Percentiles rank a stretch among this genome's conserved stretches.
These are phyloP conservation scores for Curvularia lunata DNA, from an alignment of 2,329 filamentous ascomycete genomes.

Conservation along the genomic window DNA sequence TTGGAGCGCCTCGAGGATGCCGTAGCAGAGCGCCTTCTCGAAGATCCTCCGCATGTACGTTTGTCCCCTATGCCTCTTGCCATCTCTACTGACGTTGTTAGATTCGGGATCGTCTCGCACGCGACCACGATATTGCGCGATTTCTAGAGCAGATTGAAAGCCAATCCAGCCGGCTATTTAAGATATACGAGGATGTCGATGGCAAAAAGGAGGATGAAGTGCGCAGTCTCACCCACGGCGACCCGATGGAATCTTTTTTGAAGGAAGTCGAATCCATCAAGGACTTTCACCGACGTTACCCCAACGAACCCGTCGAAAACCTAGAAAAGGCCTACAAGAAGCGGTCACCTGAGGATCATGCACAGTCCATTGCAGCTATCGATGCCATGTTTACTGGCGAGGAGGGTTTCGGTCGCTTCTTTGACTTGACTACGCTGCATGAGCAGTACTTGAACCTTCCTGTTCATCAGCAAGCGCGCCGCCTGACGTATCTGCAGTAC, in stretches of 20 bases:
- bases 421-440: conserved; percentile 84
- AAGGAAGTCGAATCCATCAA: conserved; percentile 81
- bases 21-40: conserved; percentile 83
- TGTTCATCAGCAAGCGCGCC: conserved; percentile 69
- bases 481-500: conserved; percentile 89
- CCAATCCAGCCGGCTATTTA: conserved; percentile 79
- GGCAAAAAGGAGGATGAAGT: conserved; percentile 78
- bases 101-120: conserved; percentile 86
- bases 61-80: background rate
- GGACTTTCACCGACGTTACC: conserved; percentile 87
- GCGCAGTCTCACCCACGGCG: conserved; percentile 80
- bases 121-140: conserved; percentile 89
- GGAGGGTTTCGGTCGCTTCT: conserved; percentile 89
- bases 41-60: conserved; percentile 85
- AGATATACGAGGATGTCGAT: conserved; percentile 82
- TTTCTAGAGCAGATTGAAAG: conserved; percentile 87
- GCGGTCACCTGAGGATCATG: conserved; percentile 67
- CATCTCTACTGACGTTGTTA: conserved; percentile 48
- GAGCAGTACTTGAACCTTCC: conserved; percentile 91
- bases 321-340: conserved; percentile 90
- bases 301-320: conserved; percentile 94
- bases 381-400: conserved; percentile 96
- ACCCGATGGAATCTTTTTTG: conserved; percentile 91
- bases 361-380: conserved; percentile 69
- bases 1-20: conserved; percentile 94